Conservation (phyloP, 164 flowering plant species). For the Vitis rotundifolia region DNA sequence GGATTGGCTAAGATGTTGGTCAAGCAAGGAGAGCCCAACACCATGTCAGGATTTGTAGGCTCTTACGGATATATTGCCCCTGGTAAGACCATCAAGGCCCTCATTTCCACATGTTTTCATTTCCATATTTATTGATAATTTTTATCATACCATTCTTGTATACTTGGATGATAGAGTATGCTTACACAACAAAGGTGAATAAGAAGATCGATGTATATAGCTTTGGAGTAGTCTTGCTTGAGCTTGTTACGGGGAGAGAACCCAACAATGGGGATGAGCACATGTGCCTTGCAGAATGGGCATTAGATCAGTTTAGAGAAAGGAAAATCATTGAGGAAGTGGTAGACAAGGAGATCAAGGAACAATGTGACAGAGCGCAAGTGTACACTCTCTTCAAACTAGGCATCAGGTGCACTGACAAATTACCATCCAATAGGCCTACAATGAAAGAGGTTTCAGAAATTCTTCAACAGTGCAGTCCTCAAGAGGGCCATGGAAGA, state of each 20-base stretch:
- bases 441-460: conserved; percentile 77
- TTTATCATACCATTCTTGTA: too few species aligned
- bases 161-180: conserved; percentile 68
- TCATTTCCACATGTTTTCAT: not conserved
- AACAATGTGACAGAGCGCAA: conserved; percentile 41
- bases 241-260: conserved; percentile 71
- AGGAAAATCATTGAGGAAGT: conserved; percentile 39
- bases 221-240: conserved; percentile 88
- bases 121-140: not conserved
- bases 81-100: conserved; percentile 42
- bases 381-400: conserved; percentile 60
- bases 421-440: conserved; percentile 57
- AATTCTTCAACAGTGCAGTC: conserved; percentile 37
- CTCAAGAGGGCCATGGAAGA: conserved; percentile 11
- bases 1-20: conserved; percentile 76
- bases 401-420: conserved; percentile 71
- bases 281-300: conserved; percentile 64
- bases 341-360: conserved; percentile 53
- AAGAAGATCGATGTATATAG: conserved; percentile 85
- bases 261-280: conserved; percentile 53
- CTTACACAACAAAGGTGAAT: conserved; percentile 59
- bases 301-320: conserved; percentile 17
- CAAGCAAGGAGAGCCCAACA: conserved; percentile 49
- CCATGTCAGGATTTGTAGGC: conserved; percentile 78
- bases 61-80: conserved; percentile 92